Conservation (phyloP, 306 rosid genomes). For the Biancaea sappan region DNA sequence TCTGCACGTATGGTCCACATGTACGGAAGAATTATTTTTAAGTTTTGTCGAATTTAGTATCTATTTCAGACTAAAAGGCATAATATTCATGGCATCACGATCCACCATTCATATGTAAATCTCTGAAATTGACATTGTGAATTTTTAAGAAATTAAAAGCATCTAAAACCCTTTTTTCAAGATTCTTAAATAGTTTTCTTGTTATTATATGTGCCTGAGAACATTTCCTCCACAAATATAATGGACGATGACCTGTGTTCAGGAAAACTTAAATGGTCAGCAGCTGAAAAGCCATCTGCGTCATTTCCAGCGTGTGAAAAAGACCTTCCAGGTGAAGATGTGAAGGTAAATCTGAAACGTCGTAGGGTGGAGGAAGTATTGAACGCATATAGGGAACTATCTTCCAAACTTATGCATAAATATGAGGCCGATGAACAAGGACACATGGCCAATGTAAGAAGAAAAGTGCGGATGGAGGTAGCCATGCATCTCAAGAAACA, state of each 20-base stretch:
- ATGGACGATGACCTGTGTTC: not conserved
- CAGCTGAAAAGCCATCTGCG: too few species aligned
- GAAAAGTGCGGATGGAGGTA: not conserved
- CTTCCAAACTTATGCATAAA: not conserved
- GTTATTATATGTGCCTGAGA: not conserved
- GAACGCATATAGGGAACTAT: not conserved
- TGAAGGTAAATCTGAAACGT: not conserved
- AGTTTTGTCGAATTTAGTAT: too few species aligned
- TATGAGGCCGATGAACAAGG: not conserved
- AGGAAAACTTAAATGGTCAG: not conserved
- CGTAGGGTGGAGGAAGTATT: constrained; percentile 35
- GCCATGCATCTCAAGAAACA: not conserved
- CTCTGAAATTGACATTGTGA: too few species aligned
- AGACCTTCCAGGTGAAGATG: not conserved
- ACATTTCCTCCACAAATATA: not conserved
- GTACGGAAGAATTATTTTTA: too few species aligned
- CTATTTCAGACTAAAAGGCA: too few species aligned
- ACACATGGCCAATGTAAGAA: not conserved
- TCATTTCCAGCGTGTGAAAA: not conserved
- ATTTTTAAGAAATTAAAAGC: too few species aligned
- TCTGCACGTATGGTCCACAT: too few species aligned
- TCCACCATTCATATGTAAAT: too few species aligned
- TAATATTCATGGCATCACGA: too few species aligned
- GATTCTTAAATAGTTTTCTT: not conserved
- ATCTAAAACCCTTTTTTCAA: too few species aligned